These are phyloP conservation scores for Suillus tomentosus DNA, from an alignment of 768 basidiomycete genomes.

Conservation along the genomic window DNA sequence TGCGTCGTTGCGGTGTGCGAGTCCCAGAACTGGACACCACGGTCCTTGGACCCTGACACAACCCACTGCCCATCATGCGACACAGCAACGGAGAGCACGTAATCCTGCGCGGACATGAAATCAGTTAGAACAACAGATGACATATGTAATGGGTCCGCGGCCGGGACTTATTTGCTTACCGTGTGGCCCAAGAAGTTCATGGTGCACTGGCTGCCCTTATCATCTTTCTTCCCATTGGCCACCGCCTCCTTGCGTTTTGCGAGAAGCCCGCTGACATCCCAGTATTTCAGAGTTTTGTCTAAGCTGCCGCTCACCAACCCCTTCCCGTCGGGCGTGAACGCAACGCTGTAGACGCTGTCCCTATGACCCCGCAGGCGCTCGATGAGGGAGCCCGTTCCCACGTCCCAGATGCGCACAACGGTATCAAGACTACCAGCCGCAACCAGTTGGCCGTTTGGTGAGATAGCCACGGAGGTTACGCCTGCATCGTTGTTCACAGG, in stretches of 20 bases:
- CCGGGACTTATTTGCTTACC: conserved; percentile 14
- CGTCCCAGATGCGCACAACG: conserved; percentile 53
- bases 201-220: conserved; percentile 30
- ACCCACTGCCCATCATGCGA: conserved; percentile 35
- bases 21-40: conserved; percentile 40
- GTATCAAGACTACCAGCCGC: conserved; percentile 57
- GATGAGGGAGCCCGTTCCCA: conserved; percentile 37
- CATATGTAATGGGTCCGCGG: neutral
- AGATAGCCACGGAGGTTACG: conserved; percentile 30
- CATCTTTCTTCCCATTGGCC: conserved; percentile 36
- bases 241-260: conserved; percentile 36
- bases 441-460: conserved; percentile 41
- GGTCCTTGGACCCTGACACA: conserved; percentile 41
- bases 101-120: conserved; percentile 25
- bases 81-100: conserved; percentile 32
- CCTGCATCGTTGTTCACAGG: conserved; percentile 22
- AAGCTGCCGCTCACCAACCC: conserved; percentile 33
- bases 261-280: conserved; percentile 39
- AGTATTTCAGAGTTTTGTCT: conserved; percentile 40
- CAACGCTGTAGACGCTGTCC: conserved; percentile 34
- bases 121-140: neutral
- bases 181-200: conserved; percentile 35
- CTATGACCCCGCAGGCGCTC: conserved; percentile 28
- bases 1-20: conserved; percentile 31
- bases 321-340: conserved; percentile 28